These are phyloP conservation scores for Pichia sp. DNA, from an alignment of 1,139 yeast genomes.

Conservation along the genomic window DNA sequence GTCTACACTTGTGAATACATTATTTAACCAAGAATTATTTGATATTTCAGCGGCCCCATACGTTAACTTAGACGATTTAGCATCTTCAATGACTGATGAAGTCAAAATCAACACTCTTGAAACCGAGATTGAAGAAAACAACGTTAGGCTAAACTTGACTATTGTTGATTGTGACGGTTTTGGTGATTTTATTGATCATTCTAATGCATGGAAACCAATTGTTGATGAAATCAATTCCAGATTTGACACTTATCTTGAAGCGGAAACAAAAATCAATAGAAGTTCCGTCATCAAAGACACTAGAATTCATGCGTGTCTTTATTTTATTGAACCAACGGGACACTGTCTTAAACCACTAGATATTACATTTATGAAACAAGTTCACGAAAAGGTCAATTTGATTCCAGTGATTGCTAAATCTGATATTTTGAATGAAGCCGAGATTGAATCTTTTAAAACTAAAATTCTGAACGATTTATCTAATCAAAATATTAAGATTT, in stretches of 20 bases:
- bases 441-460: constrained; percentile 64
- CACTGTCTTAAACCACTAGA: constrained; percentile 88
- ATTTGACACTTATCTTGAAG: constrained; percentile 82
- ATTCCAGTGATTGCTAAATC: constrained; percentile 94
- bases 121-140: constrained; percentile 84
- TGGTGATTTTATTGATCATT: constrained; percentile 85
- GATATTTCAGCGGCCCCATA: constrained; percentile 20
- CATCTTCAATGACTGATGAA: constrained; percentile 21
- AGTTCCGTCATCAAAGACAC: constrained; percentile 48
- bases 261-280: constrained; percentile 82
- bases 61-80: constrained; percentile 12
- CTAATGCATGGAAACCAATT: constrained; percentile 89
- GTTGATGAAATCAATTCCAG: constrained; percentile 83
- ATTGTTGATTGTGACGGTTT: constrained; percentile 92
- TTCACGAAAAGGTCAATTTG: constrained; percentile 86
- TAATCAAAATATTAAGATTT: constrained; percentile 68
- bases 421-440: constrained; percentile 88
- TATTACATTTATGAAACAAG: constrained; percentile 77
- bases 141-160: constrained; percentile 77
- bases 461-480: constrained; percentile 70
- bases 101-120: constrained; percentile 63
- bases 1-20: constrained; percentile 82
- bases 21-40: constrained; percentile 74
- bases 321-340: constrained; percentile 95
- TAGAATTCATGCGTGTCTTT: constrained; percentile 80